phyloP scores from a whole-genome alignment of 768 basidiomycete genomes.

The Russula brevipes region DNA sequence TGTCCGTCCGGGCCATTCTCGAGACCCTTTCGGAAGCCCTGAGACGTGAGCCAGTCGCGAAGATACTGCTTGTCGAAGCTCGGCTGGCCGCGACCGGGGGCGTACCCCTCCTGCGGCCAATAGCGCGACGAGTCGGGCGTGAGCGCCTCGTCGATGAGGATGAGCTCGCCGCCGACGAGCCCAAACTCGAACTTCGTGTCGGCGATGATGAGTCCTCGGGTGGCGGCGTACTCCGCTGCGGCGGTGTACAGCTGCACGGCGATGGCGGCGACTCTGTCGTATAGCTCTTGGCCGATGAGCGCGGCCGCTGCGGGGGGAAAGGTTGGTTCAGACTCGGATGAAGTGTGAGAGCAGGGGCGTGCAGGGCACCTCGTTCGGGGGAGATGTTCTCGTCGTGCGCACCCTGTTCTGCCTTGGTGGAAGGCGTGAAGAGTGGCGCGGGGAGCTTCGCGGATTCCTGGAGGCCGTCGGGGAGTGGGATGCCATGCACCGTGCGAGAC shows the following conservation, averaged over 20 bases:
- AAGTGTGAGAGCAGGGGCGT: not conserved
- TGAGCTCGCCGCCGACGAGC: constrained; percentile 57
- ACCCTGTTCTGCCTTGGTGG: constrained; percentile 93
- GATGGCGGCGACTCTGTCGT: constrained; percentile 49
- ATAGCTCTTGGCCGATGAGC: constrained; percentile 64
- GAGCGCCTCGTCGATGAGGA: constrained; percentile 93
- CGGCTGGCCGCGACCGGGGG: constrained; percentile 68
- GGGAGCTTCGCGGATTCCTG: constrained; percentile 82
- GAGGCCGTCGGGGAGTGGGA: constrained; percentile 65
- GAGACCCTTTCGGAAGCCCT: constrained; percentile 73
- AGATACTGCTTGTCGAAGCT: constrained; percentile 98
- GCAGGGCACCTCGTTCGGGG: constrained; percentile 73
- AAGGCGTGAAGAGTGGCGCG: constrained; percentile 88
- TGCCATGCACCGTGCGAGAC: constrained; percentile 82
- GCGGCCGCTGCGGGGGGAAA: constrained; percentile 44
- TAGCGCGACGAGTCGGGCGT: constrained; percentile 97
- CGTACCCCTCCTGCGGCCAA: constrained; percentile 79
- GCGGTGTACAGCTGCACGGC: constrained; percentile 64
- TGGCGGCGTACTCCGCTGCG: constrained; percentile 68
- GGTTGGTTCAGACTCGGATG: not conserved
- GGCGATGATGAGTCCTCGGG: constrained; percentile 84
- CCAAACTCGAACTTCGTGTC: constrained; percentile 99
- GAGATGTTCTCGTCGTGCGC: constrained; percentile 98
- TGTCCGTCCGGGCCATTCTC: constrained; percentile 66
- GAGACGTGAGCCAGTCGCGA: constrained; percentile 76